Conservation (phyloP, 768 basidiomycete species). For the Amanita pseudoporphyria region DNA sequence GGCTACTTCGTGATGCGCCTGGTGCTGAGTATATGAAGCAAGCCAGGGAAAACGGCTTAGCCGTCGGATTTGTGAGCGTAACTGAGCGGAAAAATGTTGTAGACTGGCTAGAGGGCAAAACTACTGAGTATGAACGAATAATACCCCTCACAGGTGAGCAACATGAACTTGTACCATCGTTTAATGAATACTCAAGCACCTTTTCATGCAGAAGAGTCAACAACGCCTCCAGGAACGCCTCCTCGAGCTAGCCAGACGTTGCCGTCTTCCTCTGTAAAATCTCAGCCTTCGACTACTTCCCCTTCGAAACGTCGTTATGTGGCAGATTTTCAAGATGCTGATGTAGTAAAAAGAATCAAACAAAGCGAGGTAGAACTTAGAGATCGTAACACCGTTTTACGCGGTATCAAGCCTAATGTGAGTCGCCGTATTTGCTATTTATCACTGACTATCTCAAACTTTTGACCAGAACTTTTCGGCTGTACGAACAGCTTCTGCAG, state of each 20-base stretch:
- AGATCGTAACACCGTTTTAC: conserved; percentile 75
- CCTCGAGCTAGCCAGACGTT: conserved; percentile 20
- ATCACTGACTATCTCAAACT: not conserved
- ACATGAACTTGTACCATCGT: not conserved
- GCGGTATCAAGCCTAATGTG: conserved; percentile 80
- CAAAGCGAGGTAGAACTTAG: conserved; percentile 69
- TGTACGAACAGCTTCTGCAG: conserved; percentile 54
- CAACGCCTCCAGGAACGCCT: conserved; percentile 42
- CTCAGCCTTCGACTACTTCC: conserved; percentile 28
- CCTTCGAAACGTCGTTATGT: conserved; percentile 71
- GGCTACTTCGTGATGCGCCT: conserved; percentile 61
- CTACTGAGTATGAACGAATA: conserved; percentile 39
- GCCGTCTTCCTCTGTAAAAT: conserved; percentile 19
- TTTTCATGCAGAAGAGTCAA: conserved; percentile 31
- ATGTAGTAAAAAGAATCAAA: conserved; percentile 80
- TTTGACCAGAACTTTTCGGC: conserved; percentile 68
- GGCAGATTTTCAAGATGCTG: conserved; percentile 66
- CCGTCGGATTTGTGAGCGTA: conserved; percentile 71
- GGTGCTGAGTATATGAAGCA: conserved; percentile 87
- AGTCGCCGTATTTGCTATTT: conserved; percentile 19
- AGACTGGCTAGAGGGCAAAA: conserved; percentile 72
- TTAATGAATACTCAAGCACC: not conserved
- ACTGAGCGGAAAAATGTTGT: conserved; percentile 82
- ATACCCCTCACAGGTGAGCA: conserved; percentile 35
- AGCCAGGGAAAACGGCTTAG: conserved; percentile 63